Evolutionary conservation across 2,329 filamentous ascomycete species (phyloP), one percentile per base, ranked within the genome.

Genomic region (Fusarium goolgardi): DNA sequence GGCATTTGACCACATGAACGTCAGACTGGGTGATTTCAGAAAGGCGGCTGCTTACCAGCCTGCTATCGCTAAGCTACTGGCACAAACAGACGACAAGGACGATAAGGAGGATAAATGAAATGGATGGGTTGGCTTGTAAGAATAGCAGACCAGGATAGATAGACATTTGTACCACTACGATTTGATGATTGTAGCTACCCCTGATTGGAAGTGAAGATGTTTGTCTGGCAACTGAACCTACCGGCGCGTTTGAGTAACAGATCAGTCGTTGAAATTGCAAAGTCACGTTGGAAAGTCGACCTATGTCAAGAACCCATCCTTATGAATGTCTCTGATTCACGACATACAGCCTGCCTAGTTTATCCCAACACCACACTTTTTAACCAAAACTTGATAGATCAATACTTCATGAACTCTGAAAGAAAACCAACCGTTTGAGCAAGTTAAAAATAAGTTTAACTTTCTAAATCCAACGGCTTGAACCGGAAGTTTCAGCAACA

Each of bases 1-100:
- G 57, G 92, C 90, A 3, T 93, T 93, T 77, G 92, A 96, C 75
- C 88, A 92, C 70, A 95, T 95, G 91, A 81, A 86, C 7, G 87
- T 94, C 40, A 88, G 84, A 76, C 80, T 94, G 31, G 87, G 88
- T 11, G 90, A 93, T 69, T 91, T 93, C 67, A 85, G 85, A 63
- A 84, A 89, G 77, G 83, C 92, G 46, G 87, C 88, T 40, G 59
- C 60, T 49, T 74, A 71, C 41, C 72, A 74, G 35, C 71, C 72
- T 37, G 71, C 58, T 9, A 72, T 74, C 57, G 65, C 63, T 29
- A 31, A 67, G 60, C 54, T 74, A 53, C 27, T 74, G 47, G 53
- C 55, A 2, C 67, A 69, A 29, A 29, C 27, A 29, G 10, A 29
- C 27, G 27, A 29, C 27, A 29, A 21, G 21, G 21, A 21, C 21